These are phyloP conservation scores for Pseudoperonospora humuli DNA, from an alignment of 352 stramenopile species.

Conservation along the genomic window DNA sequence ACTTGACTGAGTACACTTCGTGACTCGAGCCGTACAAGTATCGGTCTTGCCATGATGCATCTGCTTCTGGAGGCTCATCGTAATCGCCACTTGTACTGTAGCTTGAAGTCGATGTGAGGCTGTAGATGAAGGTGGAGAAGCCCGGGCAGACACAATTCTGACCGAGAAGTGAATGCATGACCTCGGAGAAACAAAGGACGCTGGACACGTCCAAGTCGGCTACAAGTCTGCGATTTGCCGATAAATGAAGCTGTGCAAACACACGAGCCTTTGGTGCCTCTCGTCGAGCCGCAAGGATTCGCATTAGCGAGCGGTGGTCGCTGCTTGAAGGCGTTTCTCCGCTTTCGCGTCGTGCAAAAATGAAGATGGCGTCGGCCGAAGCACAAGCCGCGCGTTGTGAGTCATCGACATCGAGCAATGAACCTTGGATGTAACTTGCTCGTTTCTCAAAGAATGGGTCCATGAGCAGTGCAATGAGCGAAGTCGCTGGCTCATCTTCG, in stretches of 20 bases:
- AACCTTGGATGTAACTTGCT: slow-evolving; percentile 76
- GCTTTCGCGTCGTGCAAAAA: slow-evolving; percentile 50
- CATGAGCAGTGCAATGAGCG: slow-evolving; percentile 67
- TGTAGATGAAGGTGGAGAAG: slow-evolving; percentile 85
- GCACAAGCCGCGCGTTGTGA: slow-evolving; percentile 57
- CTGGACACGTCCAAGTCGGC: slow-evolving; percentile 72
- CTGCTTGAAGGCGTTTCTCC: slow-evolving; percentile 60
- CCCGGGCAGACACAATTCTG: slow-evolving; percentile 82
- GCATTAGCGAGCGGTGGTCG: slow-evolving; percentile 77
- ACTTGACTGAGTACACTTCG: slow-evolving; percentile 70
- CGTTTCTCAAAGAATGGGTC: slow-evolving; percentile 85
- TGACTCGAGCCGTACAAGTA: slow-evolving; percentile 71
- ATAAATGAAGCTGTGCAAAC: slow-evolving; percentile 74
- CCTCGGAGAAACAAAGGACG: slow-evolving; percentile 70
- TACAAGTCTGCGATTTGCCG: slow-evolving; percentile 63
- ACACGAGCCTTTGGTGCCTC: slow-evolving; percentile 38
- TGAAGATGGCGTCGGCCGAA: slow-evolving; percentile 68
- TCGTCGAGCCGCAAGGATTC: slow-evolving; percentile 64
- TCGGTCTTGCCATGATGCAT: slow-evolving; percentile 54
- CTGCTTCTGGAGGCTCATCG: slow-evolving; percentile 18
- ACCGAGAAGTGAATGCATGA: slow-evolving; percentile 70
- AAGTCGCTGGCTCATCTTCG: slow-evolving; percentile 70
- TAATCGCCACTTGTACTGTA: slow-evolving; percentile 27
- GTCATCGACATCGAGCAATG: slow-evolving; percentile 73
- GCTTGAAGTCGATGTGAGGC: slow-evolving; percentile 70